Evolutionary conservation across 164 flowering plant species (phyloP).

Genomic region (Protea cynaroides): DNA sequence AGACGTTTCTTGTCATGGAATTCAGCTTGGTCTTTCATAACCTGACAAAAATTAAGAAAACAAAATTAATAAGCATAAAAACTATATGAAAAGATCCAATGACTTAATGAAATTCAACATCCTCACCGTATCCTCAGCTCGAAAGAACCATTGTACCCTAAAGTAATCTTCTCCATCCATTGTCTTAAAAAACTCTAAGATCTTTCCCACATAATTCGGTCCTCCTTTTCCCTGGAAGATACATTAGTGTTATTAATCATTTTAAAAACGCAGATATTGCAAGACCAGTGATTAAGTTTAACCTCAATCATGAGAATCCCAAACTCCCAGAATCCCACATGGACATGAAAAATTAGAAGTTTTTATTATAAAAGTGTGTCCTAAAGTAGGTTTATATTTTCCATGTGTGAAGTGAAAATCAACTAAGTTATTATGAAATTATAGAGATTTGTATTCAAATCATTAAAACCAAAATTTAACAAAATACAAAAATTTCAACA

Average conservation of each 20-base stretch:
- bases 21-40: conserved; percentile 52
- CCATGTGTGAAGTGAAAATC: no score
- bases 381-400: no score
- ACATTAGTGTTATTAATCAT: conserved; percentile 8
- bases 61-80: conserved; percentile 1
- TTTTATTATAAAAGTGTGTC: no score
- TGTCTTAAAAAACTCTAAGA: conserved; percentile 78
- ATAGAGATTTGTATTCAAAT: no score
- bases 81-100: conserved; percentile 4
- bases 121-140: conserved; percentile 85
- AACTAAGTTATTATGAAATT: no score
- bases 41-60: conserved; percentile 35
- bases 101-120: conserved; percentile 3
- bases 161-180: conserved; percentile 60
- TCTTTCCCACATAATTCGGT: conserved; percentile 59
- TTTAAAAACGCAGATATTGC: background rate
- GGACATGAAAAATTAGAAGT: no score
- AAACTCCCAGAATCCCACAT: no score
- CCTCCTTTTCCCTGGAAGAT: conserved; percentile 59
- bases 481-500: no score
- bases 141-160: conserved; percentile 85
- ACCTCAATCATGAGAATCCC: no score
- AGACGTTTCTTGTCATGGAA: conserved; percentile 79
- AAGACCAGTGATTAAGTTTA: no score
- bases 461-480: no score